Evolutionary conservation across 345 rosid genomes (phyloP), one percentile per base, ranked within the genome.

Genomic region (Pistacia integerrima): DNA sequence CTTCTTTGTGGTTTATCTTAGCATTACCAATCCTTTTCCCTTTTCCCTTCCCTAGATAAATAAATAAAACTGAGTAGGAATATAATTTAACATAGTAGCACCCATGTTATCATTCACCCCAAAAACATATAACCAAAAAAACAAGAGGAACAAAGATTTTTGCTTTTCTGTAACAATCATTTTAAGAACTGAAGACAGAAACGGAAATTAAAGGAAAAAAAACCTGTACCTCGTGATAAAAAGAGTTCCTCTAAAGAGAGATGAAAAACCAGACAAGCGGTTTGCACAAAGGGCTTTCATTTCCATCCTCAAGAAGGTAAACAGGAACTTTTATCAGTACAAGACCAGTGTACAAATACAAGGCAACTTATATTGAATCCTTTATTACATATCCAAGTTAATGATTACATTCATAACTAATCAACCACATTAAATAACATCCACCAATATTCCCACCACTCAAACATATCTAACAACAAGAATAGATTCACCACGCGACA

Each of bases 271-370:
- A 6, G 80, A 78, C 5, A 76, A 33, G 33, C 76, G 76, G 65
- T 77, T 12, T 75, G 69, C 81, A 76, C 72, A 52, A 59, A 78
- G 41, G 64, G 76, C 72, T 74, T 74, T 80, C 86, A 83, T 82
- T 61, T 54, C 74, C 25, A 64, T 57, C 65, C 11, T 68, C 64
- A 60, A 60, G 13, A 60, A 52, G 56, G 18, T 17, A 14, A 17
- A 52, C 16, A 13, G 17, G 13, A 52, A 52, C 17, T 12, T 2
- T 4, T 52, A 52, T 12, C 56, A 52, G 0, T 14, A 13, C 56
- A 52, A 52, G 14, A 52, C 56, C 56, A 14, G 56, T 52, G 17
- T 52, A 13, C 56, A 52, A 52, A 14, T 11, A 52, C 16, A 52
- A 11, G 56, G 12, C 56, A 52, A 52, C n/a, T 52, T 52, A 14